Evolutionary conservation across 2,329 filamentous ascomycete genomes (phyloP).

Genomic region (Neocatenulostroma microsporum): DNA sequence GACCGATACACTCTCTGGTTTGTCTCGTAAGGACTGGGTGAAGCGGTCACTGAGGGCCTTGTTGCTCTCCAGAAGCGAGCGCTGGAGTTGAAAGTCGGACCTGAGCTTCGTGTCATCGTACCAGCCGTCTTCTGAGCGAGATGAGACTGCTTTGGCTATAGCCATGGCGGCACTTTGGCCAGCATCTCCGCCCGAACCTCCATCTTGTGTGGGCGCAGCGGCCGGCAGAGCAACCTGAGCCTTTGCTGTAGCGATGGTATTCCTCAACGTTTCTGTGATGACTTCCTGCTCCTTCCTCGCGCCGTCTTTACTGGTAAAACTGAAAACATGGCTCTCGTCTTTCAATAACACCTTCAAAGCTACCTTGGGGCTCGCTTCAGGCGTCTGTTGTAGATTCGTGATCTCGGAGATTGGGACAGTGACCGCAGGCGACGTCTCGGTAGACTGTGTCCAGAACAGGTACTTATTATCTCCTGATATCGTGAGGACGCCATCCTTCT

Average conservation of each 20-base stretch:
- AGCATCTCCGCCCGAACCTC: constrained; percentile 13
- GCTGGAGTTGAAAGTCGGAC: constrained; percentile 71
- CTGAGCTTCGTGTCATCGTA: constrained; percentile 76
- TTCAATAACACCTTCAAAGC: constrained; percentile 89
- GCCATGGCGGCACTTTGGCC: constrained; percentile 61
- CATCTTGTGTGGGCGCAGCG: constrained; percentile 18
- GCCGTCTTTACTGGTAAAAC: constrained; percentile 70
- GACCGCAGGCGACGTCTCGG: constrained; percentile 56
- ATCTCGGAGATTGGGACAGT: constrained; percentile 68
- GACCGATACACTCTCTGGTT: constrained; percentile 73
- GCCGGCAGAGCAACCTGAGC: constrained; percentile 35
- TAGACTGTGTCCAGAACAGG: constrained; percentile 73
- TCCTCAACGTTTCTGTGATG: constrained; percentile 74
- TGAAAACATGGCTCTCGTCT: constrained; percentile 70
- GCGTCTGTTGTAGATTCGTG: constrained; percentile 91
- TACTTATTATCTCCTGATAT: constrained; percentile 65
- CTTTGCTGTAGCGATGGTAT: constrained; percentile 65
- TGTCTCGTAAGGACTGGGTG: constrained; percentile 72
- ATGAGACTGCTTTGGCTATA: constrained; percentile 62
- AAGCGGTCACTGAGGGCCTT: constrained; percentile 69
- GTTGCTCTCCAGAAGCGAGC: constrained; percentile 79
- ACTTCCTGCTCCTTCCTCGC: constrained; percentile 77
- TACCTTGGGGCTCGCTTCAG: constrained; percentile 77
- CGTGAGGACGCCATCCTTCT: constrained; percentile 80
- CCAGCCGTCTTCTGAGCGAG: constrained; percentile 47